These are phyloP conservation scores for Pinus tabuliformis DNA, from an alignment of 75 land plant species.

Conservation along the genomic window DNA sequence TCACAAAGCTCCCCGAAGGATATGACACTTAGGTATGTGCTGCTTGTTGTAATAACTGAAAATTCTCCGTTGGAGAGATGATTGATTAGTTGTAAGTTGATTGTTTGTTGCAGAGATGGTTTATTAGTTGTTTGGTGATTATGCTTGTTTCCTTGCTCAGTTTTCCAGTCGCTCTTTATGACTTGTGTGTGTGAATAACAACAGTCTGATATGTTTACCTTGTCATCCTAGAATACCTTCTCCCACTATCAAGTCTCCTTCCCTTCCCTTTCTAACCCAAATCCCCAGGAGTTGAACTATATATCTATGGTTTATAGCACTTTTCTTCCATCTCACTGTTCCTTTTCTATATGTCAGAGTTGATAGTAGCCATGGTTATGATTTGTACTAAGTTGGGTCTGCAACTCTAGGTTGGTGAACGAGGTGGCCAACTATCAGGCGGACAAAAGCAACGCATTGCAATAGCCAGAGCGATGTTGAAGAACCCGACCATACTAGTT, in stretches of 20 bases:
- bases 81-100: background rate
- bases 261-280: too few species aligned
- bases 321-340: too few species aligned
- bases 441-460: slow-evolving; percentile 95
- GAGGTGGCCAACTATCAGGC: slow-evolving; percentile 86
- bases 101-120: slow-evolving; percentile 1
- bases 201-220: too few species aligned
- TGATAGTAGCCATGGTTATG: background rate
- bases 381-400: background rate
- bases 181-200: too few species aligned
- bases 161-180: too few species aligned
- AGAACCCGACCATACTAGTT: slow-evolving; percentile 79
- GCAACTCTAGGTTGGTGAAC: slow-evolving; percentile 68
- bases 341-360: too few species aligned
- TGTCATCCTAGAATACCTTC: too few species aligned
- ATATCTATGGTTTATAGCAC: too few species aligned
- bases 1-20: slow-evolving; percentile 75
- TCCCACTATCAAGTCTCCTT: too few species aligned
- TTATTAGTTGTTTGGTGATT: background rate
- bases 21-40: slow-evolving; percentile 67
- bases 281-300: too few species aligned
- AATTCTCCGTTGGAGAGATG: background rate
- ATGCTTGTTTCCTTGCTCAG: too few species aligned
- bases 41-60: too few species aligned
- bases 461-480: slow-evolving; percentile 87